A percentile compares a stretch with the other conserved stretches of the same genome.
Conservation (phyloP, 2,329 filamentous ascomycete genomes). For the Aspergillus sojae region DNA sequence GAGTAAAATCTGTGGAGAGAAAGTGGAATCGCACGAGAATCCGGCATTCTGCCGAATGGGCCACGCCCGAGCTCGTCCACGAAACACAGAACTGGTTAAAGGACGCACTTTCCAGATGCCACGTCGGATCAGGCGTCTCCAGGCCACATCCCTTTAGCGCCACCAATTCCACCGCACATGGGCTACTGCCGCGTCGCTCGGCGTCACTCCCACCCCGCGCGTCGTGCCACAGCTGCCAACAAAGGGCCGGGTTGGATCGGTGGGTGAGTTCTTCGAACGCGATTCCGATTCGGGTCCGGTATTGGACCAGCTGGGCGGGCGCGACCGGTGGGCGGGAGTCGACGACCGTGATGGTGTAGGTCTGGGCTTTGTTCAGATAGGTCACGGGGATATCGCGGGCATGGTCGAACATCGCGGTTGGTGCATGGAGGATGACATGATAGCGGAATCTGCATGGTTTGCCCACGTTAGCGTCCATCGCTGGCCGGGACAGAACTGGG, state of each 20-base stretch:
- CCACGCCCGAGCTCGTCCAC: conserved; percentile 29
- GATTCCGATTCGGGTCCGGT: conserved; percentile 83
- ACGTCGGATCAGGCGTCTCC: background rate
- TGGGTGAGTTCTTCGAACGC: conserved; percentile 93
- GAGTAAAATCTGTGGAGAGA: conserved; percentile 91
- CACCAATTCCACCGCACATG: background rate
- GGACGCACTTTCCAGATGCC: background rate
- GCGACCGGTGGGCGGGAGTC: conserved; percentile 69
- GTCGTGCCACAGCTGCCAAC: conserved; percentile 90
- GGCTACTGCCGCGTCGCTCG: conserved; percentile 67
- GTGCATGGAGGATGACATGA: conserved; percentile 82
- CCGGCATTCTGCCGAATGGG: conserved; percentile 67
- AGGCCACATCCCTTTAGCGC: background rate
- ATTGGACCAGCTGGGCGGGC: conserved; percentile 63
- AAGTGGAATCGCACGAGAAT: conserved; percentile 93
- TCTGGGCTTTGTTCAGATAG: conserved; percentile 95
- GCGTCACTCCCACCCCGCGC: conserved; percentile 86
- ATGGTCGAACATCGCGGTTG: conserved; percentile 86
- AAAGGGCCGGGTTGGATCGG: conserved; percentile 72
- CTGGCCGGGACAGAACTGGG: background rate
- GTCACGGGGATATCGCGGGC: conserved; percentile 90
- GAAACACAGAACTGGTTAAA: conserved; percentile 12
- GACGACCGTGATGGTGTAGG: conserved; percentile 79
- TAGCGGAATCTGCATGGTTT: conserved; percentile 47
- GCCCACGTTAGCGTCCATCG: background rate